Base-by-base conservation (phyloP, 1,139 yeast genomes). In the Scheffersomyces illinoinensis region DNA sequence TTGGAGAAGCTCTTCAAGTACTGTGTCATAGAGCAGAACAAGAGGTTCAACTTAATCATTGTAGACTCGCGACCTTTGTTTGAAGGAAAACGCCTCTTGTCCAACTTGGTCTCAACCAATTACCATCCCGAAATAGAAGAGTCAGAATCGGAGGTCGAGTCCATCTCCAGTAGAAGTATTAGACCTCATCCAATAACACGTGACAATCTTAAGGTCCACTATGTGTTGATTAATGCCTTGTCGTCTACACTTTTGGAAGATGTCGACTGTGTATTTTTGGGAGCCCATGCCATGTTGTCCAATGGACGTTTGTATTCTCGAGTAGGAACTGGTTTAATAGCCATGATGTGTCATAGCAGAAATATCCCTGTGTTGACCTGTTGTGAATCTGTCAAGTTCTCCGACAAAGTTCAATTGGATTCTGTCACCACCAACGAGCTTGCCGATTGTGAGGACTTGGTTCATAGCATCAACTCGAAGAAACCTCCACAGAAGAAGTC, bases 261-360 rank as follows among this genome's bases (percentile, higher is more conserved):
- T 57, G 96, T 95, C 33, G 96, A 95, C 66, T 90, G 91, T 64
- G 97, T 95, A 5, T 90, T 96, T 72, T 79, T 96, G 52, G 99
- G 99, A 12, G 99, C 99, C 0, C 98, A 95, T 71, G 96, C 98
- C 48, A 93, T 96, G 91, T 82, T 95, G 60, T 92, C 98, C 17
- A 96, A 96, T 71, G 99, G 99, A 1, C 86, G 93, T 71, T 82
- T 96, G 60, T 93, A 91, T 71, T 90, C 98, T 1, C 84, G 99
- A 62, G 98, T 93, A 19, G 99, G 99, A 19, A 90, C 98, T 18
- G 98, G 98, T 1, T 81, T 93, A 75, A 86, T 96, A 54, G 97
- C 98, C 10, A 91, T 93, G 91, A 86, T 91, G 78, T 93, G 97
- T 50, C 89, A 90, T 66, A 86, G 91, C 58, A 86, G 95, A 69